phyloP scores from a whole-genome alignment of 305 asterid genomes.

The Fraxinus sp. region DNA sequence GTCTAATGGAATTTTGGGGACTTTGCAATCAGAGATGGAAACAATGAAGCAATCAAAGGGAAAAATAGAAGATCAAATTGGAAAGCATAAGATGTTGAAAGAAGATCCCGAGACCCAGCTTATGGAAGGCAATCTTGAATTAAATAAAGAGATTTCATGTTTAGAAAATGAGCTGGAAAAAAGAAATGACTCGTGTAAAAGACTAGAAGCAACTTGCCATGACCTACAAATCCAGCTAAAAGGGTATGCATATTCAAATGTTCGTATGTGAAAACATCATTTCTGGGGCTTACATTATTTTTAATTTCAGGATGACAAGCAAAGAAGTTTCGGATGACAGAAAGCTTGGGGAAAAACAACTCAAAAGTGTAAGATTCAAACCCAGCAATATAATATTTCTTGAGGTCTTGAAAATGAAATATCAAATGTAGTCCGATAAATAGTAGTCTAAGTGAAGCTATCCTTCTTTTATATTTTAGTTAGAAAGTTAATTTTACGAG shows the following conservation, averaged over 20 bases:
- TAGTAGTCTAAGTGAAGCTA: neutral
- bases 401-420: neutral
- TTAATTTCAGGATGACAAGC: constrained; percentile 42
- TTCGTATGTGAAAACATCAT: constrained; percentile 14
- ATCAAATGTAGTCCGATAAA: neutral
- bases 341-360: constrained; percentile 37
- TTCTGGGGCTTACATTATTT: constrained; percentile 12
- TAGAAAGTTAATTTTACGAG: neutral
- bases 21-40: constrained; percentile 39
- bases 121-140: constrained; percentile 39
- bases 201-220: constrained; percentile 31
- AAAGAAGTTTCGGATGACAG: constrained; percentile 33
- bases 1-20: constrained; percentile 36
- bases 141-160: constrained; percentile 33
- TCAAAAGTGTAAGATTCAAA: constrained; percentile 54
- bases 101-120: constrained; percentile 43
- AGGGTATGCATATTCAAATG: constrained; percentile 40
- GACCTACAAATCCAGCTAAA: constrained; percentile 39
- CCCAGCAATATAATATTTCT: neutral
- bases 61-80: constrained; percentile 34
- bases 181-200: constrained; percentile 28
- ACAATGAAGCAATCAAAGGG: constrained; percentile 31
- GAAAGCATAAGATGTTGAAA: constrained; percentile 31
- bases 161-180: constrained; percentile 37
- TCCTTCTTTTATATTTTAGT: neutral